Percentiles rank a stretch among this genome's conserved stretches.
Conservation (phyloP, 352 stramenopile species). For the Phytophthora colocasiae region DNA sequence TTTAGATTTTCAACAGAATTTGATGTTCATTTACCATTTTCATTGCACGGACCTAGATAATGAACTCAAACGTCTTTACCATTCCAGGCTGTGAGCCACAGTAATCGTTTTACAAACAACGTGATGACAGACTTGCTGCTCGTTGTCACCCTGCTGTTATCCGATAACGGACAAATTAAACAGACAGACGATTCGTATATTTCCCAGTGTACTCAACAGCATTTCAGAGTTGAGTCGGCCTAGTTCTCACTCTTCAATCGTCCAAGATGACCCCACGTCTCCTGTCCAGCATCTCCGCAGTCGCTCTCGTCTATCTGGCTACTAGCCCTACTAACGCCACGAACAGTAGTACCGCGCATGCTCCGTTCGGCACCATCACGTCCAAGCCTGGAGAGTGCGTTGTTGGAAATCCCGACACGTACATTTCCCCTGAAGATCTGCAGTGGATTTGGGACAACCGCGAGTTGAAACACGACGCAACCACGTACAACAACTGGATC, state of each 20-base stretch:
- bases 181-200: background rate
- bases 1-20: too few relatives aligned
- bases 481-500: slow-evolving; percentile 18
- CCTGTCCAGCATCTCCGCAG: slow-evolving; percentile 5
- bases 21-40: too few relatives aligned
- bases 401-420: slow-evolving; percentile 20
- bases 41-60: too few relatives aligned
- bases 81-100: too few relatives aligned
- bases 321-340: too few relatives aligned
- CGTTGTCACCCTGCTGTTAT: background rate
- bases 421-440: slow-evolving; percentile 22
- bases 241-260: slow-evolving; percentile 5
- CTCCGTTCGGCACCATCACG: slow-evolving; percentile 32
- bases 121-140: background rate
- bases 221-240: background rate
- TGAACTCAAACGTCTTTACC: too few relatives aligned
- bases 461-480: slow-evolving; percentile 2
- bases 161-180: background rate
- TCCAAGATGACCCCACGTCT: slow-evolving; percentile 9
- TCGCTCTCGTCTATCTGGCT: background rate
- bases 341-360: slow-evolving; percentile 4
- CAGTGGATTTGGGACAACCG: slow-evolving; percentile 36
- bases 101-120: too few relatives aligned
- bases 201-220: background rate
- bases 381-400: slow-evolving; percentile 28